Conservation (phyloP, 2,329 filamentous ascomycete genomes). For the Neurospora crassa region DNA sequence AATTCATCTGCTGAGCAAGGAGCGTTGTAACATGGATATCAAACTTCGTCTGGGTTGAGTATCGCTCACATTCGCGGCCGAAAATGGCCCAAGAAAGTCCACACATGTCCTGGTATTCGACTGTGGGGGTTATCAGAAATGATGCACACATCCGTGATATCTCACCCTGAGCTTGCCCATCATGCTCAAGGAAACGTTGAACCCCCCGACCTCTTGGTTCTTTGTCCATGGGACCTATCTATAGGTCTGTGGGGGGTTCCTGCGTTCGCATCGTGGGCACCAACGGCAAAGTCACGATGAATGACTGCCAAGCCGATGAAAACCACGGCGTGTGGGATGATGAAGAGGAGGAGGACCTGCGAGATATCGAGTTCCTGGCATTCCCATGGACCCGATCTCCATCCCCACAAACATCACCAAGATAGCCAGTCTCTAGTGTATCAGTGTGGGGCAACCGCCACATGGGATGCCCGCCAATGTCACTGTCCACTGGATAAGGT, state of each 20-base stretch:
- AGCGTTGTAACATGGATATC: not conserved
- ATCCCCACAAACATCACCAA: not conserved
- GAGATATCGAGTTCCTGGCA: not conserved
- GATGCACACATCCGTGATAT: not conserved
- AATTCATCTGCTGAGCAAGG: not conserved
- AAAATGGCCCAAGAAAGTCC: not conserved
- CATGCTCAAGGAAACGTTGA: not conserved
- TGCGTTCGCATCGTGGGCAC: not conserved
- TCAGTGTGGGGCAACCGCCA: not conserved
- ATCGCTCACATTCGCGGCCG: not conserved
- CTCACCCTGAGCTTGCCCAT: not conserved
- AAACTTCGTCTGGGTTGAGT: not conserved
- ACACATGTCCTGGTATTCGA: not conserved
- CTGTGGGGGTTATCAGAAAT: not conserved
- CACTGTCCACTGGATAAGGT: not conserved
- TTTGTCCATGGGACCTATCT: not conserved
- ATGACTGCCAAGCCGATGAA: not conserved
- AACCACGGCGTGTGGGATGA: not conserved
- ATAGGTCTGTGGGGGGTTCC: not conserved
- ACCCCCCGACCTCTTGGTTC: not conserved
- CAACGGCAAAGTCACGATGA: not conserved
- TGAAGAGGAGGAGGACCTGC: not conserved
- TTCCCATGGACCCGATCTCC: not conserved
- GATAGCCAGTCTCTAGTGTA: not conserved
- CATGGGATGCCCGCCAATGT: not conserved